phyloP scores from a whole-genome alignment of 495 filamentous ascomycete species.

The Aspergillus leporis region DNA sequence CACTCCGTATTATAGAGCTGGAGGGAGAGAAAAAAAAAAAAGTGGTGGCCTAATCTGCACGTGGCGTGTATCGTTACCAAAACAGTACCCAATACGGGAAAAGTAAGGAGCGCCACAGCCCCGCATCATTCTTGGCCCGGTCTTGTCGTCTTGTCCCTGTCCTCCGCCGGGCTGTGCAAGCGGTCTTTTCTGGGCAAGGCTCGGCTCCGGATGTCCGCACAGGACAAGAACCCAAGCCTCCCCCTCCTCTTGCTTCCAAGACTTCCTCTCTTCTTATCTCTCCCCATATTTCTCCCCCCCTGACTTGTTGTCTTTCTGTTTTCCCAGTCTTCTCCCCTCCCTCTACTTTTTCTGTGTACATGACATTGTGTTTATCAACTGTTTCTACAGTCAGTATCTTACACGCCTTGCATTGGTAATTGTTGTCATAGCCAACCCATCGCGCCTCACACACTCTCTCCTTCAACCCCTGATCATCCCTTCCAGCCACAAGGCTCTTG shows the following conservation, averaged over 20 bases:
- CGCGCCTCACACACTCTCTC: conserved; percentile 3
- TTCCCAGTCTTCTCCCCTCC: conserved; percentile 7
- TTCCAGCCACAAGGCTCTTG: not conserved
- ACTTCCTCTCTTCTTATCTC: conserved; percentile 25
- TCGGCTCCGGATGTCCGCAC: conserved; percentile 32
- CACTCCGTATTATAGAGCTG: not conserved
- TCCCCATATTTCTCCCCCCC: conserved; percentile 17
- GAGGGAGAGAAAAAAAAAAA: not conserved
- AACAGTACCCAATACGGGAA: not conserved
- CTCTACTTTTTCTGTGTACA: not conserved
- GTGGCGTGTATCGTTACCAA: conserved; percentile 7
- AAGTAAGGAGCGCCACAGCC: conserved; percentile 18
- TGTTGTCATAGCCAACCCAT: conserved; percentile 19
- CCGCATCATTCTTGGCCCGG: conserved; percentile 37
- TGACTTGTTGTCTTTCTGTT: conserved; percentile 15
- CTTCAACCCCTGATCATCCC: not conserved
- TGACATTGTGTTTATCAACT: not conserved
- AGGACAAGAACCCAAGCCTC: conserved; percentile 23
- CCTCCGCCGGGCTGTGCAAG: conserved; percentile 39
- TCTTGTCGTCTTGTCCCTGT: conserved; percentile 31
- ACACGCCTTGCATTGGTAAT: conserved; percentile 6
- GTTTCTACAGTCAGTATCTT: not conserved
- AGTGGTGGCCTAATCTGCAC: conserved; percentile 3
- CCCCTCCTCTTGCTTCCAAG: conserved; percentile 32
- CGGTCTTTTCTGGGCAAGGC: conserved; percentile 43